phyloP scores from a whole-genome alignment of 148 eudicot genomes.

The Silene conica region DNA sequence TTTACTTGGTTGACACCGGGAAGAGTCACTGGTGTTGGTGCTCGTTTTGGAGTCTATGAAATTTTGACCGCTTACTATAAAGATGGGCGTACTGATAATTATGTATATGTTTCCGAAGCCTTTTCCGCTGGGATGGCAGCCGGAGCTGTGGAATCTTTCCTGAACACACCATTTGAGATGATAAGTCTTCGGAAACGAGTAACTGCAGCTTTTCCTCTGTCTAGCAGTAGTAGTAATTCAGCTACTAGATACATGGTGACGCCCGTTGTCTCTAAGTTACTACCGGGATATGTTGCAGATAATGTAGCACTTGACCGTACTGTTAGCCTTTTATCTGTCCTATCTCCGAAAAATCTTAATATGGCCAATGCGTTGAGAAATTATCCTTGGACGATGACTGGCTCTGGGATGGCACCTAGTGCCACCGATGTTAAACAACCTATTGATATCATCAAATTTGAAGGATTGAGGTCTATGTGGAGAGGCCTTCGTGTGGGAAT shows the following conservation, averaged over 20 bases:
- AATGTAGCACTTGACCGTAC: conserved; percentile 52
- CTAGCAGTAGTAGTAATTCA: conserved; percentile 21
- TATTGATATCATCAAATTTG: conserved; percentile 56
- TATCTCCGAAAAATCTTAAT: conserved; percentile 42
- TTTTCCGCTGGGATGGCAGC: conserved; percentile 75
- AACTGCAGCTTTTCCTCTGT: conserved; percentile 50
- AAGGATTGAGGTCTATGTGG: conserved; percentile 84
- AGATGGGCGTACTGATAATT: conserved; percentile 84
- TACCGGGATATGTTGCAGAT: conserved; percentile 51
- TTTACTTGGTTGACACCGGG: conserved; percentile 64
- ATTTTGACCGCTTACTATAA: conserved; percentile 68
- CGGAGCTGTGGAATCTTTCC: conserved; percentile 63
- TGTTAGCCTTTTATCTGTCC: conserved; percentile 58
- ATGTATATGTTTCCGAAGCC: conserved; percentile 72
- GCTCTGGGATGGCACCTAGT: conserved; percentile 84
- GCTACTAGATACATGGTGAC: conserved; percentile 25
- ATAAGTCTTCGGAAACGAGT: conserved; percentile 81
- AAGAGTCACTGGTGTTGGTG: conserved; percentile 64
- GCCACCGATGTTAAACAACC: conserved; percentile 54
- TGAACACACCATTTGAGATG: conserved; percentile 86
- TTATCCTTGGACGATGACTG: conserved; percentile 95
- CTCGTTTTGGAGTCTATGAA: conserved; percentile 82
- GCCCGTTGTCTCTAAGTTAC: conserved; percentile 48
- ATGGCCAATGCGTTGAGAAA: conserved; percentile 59
- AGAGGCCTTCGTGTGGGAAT: conserved; percentile 73